phyloP scores from a whole-genome alignment of 176 grass and related monocot species.

The Canna indica region DNA sequence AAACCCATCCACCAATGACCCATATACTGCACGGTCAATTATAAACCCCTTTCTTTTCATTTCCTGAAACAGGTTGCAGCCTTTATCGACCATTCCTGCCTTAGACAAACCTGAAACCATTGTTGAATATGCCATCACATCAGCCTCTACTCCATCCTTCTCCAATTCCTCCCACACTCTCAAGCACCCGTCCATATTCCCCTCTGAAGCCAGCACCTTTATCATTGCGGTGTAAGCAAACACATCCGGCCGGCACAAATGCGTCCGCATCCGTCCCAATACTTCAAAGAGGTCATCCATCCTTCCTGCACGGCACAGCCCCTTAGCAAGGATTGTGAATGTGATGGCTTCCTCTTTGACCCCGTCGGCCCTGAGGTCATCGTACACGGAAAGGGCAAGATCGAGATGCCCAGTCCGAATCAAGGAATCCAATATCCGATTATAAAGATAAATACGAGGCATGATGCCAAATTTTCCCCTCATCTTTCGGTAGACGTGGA shows the following conservation, averaged over 20 bases:
- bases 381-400: slow-evolving; percentile 44
- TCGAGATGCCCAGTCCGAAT: slow-evolving; percentile 39
- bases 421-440: slow-evolving; percentile 55
- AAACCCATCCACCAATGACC: slow-evolving; percentile 45
- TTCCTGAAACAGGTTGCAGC: slow-evolving; percentile 36
- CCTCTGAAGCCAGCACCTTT: slow-evolving; percentile 50
- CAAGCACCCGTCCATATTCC: slow-evolving; percentile 64
- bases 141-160: slow-evolving; percentile 46
- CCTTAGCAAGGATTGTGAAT: slow-evolving; percentile 62
- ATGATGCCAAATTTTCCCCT: slow-evolving; percentile 46
- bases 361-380: slow-evolving; percentile 37
- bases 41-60: slow-evolving; percentile 61
- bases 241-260: slow-evolving; percentile 56
- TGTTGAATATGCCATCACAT: slow-evolving; percentile 55
- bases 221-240: slow-evolving; percentile 75
- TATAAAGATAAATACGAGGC: slow-evolving; percentile 57
- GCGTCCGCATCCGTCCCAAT: slow-evolving; percentile 42
- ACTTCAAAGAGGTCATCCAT: slow-evolving; percentile 40
- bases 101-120: slow-evolving; percentile 62
- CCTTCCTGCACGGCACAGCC: slow-evolving; percentile 31
- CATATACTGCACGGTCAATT: slow-evolving; percentile 58
- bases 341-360: slow-evolving; percentile 50
- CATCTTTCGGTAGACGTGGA: slow-evolving; percentile 55
- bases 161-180: slow-evolving; percentile 80
- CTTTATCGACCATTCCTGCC: slow-evolving; percentile 48